Evolutionary conservation across 257 asterid species (phyloP), one percentile per base, ranked within the genome.

Genomic region (Datura wrightii): DNA sequence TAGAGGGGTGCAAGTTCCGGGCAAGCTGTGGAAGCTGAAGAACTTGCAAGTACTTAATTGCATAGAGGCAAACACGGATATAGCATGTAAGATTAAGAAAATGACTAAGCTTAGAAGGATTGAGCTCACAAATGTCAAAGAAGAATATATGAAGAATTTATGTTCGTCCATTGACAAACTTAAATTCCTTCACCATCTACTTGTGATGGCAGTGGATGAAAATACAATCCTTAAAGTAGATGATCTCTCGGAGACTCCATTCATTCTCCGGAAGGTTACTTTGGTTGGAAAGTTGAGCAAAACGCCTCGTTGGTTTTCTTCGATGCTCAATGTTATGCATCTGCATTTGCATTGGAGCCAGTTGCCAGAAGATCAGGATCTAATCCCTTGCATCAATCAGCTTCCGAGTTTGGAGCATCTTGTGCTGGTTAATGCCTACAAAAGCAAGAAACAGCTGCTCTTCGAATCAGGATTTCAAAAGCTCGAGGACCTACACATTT

Each of bases 91-190:
- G 0, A 37, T 92, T 67, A 48, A 63, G 79, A 60, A 42, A 16
- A 46, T 92, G 85, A 86, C 80, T 31, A 87, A 84, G 41, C 89
- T 92, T 10, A 83, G 87, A 76, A 89, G 90, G 84, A 83, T 92
- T 1, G 93, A 90, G 41, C 86, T 92, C 7, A 65, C 65, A 1
- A 86, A 87, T 50, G 85, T 92, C 63, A 85, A 9, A 78, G 41
- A 24, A 72, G 87, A 79, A 67, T 87, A 90, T 59, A 85, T 87
- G 37, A 24, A 53, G 41, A 79, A 74, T 42, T 36, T 92, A 67
- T 83, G 85, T 24, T 80, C 55, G 41, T 84, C 93, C 14, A 74
- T 92, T 10, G 59, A 83, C 14, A 14, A 31, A 41, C 86, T 92
- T 89, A 24, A n/a, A 69, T 36, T 52, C 58, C 87, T 92, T 58